Conservation (phyloP, 495 filamentous ascomycete species). For the Aspergillus olivimuriae region DNA sequence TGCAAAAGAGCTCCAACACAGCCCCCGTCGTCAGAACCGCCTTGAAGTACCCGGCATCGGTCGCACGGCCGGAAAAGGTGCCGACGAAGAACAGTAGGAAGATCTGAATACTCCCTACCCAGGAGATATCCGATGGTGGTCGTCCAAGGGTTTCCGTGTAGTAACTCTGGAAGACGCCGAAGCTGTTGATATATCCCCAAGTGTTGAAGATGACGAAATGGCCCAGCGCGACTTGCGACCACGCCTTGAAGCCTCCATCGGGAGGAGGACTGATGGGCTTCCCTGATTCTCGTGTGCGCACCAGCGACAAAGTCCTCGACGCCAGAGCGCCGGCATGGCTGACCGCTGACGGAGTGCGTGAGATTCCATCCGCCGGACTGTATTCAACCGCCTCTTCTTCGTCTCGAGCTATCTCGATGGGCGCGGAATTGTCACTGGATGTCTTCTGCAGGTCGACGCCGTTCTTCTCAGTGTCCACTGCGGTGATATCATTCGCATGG, state of each 20-base stretch:
- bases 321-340: constrained; percentile 20
- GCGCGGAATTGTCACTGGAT: constrained; percentile 1
- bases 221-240: constrained; percentile 59
- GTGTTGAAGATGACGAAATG: constrained; percentile 66
- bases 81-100: constrained; percentile 70
- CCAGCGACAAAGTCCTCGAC: constrained; percentile 28
- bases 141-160: constrained; percentile 49
- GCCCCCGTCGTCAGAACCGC: constrained; percentile 49
- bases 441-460: constrained; percentile 1
- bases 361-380: constrained; percentile 10
- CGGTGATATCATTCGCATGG: no score
- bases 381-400: constrained; percentile 21
- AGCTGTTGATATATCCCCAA: constrained; percentile 73
- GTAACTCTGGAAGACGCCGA: constrained; percentile 76
- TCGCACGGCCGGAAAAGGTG: constrained; percentile 58
- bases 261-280: constrained; percentile 45
- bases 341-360: constrained; percentile 20
- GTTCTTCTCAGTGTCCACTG: no score
- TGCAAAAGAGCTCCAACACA: constrained; percentile 53
- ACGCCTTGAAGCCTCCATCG: constrained; percentile 55
- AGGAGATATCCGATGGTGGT: constrained; percentile 62
- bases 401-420: constrained; percentile 4
- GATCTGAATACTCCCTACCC: constrained; percentile 70
- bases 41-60: constrained; percentile 65
- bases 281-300: constrained; percentile 42